Conservation (phyloP, 805 yeast genomes). For the Candida rishiriensis region DNA sequence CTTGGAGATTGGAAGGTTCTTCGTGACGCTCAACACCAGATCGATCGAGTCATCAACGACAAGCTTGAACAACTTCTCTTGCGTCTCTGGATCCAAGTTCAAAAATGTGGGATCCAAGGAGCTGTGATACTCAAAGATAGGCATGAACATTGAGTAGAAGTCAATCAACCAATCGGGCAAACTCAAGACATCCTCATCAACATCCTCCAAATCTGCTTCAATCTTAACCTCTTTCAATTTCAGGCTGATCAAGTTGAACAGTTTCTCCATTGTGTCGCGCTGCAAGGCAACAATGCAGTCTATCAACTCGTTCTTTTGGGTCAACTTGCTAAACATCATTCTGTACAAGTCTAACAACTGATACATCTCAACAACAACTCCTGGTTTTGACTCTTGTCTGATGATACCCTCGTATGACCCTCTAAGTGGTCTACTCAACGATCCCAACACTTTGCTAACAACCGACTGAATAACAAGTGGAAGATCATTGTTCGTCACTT, state of each 20-base stretch:
- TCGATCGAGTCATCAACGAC: slow-evolving; percentile 45
- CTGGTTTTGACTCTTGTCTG: slow-evolving; percentile 56
- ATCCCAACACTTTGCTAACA: slow-evolving; percentile 45
- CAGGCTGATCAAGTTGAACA: slow-evolving; percentile 36
- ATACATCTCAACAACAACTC: slow-evolving; percentile 52
- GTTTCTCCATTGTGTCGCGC: slow-evolving; percentile 33
- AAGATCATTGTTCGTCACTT: slow-evolving; percentile 17
- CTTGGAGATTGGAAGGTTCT: slow-evolving; percentile 25
- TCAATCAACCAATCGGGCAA: slow-evolving; percentile 83
- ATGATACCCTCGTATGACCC: slow-evolving; percentile 65
- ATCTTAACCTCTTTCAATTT: slow-evolving; percentile 30
- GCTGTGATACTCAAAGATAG: slow-evolving; percentile 44
- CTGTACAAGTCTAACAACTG: slow-evolving; percentile 64
- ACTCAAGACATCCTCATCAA: slow-evolving; percentile 49
- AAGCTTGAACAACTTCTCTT: slow-evolving; percentile 34
- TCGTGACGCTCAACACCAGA: slow-evolving; percentile 25
- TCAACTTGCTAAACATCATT: slow-evolving; percentile 57
- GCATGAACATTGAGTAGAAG: slow-evolving; percentile 57
- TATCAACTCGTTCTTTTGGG: slow-evolving; percentile 19
- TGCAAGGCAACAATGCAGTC: slow-evolving; percentile 30
- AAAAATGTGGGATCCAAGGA: slow-evolving; percentile 35
- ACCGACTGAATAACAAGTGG: slow-evolving; percentile 30
- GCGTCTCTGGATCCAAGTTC: slow-evolving; percentile 33
- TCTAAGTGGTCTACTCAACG: slow-evolving; percentile 56
- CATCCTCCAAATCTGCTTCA: slow-evolving; percentile 28